These are phyloP conservation scores for Penicillium paxilli DNA, from an alignment of 495 filamentous ascomycete genomes.

Conservation along the genomic window DNA sequence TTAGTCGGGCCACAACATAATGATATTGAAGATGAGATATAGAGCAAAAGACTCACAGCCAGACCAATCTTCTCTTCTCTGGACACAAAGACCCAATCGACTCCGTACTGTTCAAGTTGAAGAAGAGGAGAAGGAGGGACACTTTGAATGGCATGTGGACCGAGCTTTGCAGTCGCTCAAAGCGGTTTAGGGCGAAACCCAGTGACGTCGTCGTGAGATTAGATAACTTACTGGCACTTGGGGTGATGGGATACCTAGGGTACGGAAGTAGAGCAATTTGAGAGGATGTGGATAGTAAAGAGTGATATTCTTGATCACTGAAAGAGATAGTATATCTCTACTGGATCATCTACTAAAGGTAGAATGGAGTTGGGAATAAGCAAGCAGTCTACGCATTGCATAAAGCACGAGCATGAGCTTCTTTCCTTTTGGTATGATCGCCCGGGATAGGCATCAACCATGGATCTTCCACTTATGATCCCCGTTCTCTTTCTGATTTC, in stretches of 20 bases:
- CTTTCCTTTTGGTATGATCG: not conserved
- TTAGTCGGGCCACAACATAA: no score
- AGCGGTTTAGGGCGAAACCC: conserved; percentile 24
- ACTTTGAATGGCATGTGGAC: conserved; percentile 23
- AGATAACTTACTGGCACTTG: no score
- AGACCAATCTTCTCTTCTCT: not conserved
- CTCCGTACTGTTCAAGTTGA: conserved; percentile 2
- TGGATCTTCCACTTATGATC: not conserved
- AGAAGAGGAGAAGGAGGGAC: conserved; percentile 10
- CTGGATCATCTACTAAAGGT: no score
- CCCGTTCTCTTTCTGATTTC: not conserved
- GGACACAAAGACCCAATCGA: conserved; percentile 1
- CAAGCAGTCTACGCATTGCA: no score
- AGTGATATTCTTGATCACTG: no score
- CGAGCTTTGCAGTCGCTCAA: conserved; percentile 21
- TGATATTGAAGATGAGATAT: no score
- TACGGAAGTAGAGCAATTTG: no score
- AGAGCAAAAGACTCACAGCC: not conserved
- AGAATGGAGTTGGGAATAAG: not conserved
- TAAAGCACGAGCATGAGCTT: not conserved
- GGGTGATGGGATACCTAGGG: no score
- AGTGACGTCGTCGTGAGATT: conserved; percentile 25
- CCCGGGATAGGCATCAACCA: not conserved
- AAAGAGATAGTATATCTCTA: no score
- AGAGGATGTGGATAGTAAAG: no score